phyloP scores from a whole-genome alignment of 495 filamentous ascomycete genomes.

The Penicillium silybi region DNA sequence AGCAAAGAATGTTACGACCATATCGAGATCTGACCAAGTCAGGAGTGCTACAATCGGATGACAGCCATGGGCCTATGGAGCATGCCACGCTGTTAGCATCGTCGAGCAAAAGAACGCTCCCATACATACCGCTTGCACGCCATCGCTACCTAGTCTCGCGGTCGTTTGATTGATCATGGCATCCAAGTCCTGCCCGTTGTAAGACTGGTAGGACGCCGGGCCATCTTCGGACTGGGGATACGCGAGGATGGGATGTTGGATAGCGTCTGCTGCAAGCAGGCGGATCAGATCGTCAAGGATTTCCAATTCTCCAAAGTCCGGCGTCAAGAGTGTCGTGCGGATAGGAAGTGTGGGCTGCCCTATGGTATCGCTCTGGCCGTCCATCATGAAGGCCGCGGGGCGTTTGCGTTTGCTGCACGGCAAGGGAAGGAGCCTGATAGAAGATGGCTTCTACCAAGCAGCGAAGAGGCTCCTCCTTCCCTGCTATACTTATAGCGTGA shows the following conservation, averaged over 20 bases:
- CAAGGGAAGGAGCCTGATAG: no score
- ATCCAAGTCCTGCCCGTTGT: slow-evolving; percentile 51
- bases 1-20: slow-evolving; percentile 54
- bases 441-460: no score
- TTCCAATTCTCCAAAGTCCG: slow-evolving; percentile 35
- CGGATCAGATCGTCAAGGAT: slow-evolving; percentile 48
- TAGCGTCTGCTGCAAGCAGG: slow-evolving; percentile 41
- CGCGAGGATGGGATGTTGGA: slow-evolving; percentile 49
- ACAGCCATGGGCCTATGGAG: slow-evolving; percentile 26
- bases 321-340: slow-evolving; percentile 4
- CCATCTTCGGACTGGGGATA: slow-evolving; percentile 41
- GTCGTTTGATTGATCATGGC: slow-evolving; percentile 48
- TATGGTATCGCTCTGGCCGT: no score
- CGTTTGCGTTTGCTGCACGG: no score
- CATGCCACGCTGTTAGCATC: neutral
- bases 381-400: no score
- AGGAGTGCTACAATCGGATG: slow-evolving; percentile 47
- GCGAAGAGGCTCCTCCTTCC: no score
- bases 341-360: no score
- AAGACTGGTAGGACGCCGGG: slow-evolving; percentile 43
- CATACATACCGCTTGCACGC: slow-evolving; percentile 30
- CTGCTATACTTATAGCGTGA: no score
- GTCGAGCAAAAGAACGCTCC: no score
- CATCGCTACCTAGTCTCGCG: slow-evolving; percentile 34
- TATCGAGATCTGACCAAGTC: slow-evolving; percentile 52